Conservation (phyloP, 257 asterid species). For the Nicotiana benthamiana region DNA sequence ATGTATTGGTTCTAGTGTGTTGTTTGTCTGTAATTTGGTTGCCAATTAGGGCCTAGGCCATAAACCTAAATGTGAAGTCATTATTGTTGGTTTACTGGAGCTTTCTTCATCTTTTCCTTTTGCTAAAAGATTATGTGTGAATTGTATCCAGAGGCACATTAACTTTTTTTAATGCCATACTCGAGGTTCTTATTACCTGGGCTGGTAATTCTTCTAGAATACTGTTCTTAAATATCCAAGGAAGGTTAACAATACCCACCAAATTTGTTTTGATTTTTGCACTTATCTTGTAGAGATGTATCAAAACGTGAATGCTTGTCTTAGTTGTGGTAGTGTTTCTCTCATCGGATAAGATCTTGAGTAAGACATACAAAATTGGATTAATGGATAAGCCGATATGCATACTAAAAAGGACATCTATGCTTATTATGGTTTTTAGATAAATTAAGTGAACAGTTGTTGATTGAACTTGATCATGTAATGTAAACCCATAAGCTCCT, state of each 20-base stretch:
- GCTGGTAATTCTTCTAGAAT: background rate
- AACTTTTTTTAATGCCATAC: background rate
- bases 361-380: background rate
- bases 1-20: background rate
- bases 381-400: background rate
- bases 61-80: background rate
- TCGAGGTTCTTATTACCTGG: background rate
- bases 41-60: background rate
- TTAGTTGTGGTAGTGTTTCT: constrained; percentile 1
- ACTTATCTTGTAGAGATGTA: background rate
- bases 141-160: background rate
- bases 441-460: background rate
- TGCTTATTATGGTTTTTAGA: background rate
- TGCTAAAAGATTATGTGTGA: background rate
- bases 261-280: background rate
- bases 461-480: background rate
- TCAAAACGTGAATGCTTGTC: background rate
- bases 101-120: background rate
- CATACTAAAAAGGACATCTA: background rate
- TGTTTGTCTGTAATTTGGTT: background rate
- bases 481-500: background rate
- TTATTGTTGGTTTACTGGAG: background rate
- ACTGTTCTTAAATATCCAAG: background rate
- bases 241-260: background rate
- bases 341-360: background rate